A percentile compares a stretch with the other conserved stretches of the same genome.
Conservation (phyloP, 768 basidiomycete species). For the Suillus paluster region DNA sequence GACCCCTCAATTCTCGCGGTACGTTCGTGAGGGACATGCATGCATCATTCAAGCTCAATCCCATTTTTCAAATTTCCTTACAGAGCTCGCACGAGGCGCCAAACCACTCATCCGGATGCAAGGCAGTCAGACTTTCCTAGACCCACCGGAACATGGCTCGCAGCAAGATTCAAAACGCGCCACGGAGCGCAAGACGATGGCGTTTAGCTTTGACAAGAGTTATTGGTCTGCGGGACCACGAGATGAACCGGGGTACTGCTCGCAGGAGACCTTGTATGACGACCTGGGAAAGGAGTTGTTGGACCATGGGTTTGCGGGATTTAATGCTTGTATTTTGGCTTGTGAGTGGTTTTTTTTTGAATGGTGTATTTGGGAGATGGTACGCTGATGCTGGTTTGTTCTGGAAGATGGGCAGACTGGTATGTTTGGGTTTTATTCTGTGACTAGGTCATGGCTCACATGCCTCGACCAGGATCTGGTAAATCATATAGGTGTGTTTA, state of each 20-base stretch:
- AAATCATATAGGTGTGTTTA: constrained; percentile 84
- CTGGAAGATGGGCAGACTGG: constrained; percentile 80
- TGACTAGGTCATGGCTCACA: constrained; percentile 9
- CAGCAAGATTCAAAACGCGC: constrained; percentile 76
- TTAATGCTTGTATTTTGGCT: constrained; percentile 98
- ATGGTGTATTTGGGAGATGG: neutral
- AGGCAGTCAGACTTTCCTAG: constrained; percentile 90
- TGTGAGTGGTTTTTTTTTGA: constrained; percentile 64
- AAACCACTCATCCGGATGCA: constrained; percentile 94
- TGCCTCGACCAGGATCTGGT: constrained; percentile 66
- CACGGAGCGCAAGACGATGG: constrained; percentile 87
- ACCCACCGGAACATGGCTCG: constrained; percentile 83
- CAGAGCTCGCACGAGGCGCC: constrained; percentile 93
- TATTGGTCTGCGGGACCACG: constrained; percentile 95
- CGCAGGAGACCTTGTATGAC: constrained; percentile 92
- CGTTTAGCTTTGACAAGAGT: constrained; percentile 95
- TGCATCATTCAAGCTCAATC: neutral
- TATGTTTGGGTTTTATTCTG: constrained; percentile 33
- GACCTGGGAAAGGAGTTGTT: constrained; percentile 93
- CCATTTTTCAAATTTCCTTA: constrained; percentile 9
- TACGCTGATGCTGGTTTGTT: constrained; percentile 4
- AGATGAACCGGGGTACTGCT: constrained; percentile 90
- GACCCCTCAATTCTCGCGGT: constrained; percentile 96
- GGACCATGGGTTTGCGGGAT: constrained; percentile 94
- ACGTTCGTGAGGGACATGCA: constrained; percentile 32